Evolutionary conservation across 352 stramenopile species (phyloP).

Genomic region (Blastocystis sp.): DNA sequence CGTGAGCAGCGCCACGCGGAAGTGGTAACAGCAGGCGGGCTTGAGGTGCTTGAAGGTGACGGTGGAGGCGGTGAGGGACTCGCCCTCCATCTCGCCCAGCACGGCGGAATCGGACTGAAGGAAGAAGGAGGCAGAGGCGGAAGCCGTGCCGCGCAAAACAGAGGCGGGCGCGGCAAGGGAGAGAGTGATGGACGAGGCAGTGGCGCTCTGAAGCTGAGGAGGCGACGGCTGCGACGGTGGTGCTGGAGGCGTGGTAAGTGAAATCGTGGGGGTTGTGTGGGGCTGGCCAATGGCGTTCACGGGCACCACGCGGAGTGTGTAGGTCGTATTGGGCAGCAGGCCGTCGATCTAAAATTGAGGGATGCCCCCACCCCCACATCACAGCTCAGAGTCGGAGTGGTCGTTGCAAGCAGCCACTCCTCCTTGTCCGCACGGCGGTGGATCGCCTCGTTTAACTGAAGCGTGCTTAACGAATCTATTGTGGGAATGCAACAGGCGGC

Average conservation of each 20-base stretch:
- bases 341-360: conserved; percentile 31
- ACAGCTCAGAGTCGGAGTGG: not conserved
- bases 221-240: not conserved
- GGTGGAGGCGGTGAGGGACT: not conserved
- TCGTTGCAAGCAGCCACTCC: not conserved
- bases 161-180: not conserved
- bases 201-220: not conserved
- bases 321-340: conserved; percentile 28
- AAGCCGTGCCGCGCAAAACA: not conserved
- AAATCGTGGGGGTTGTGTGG: not conserved
- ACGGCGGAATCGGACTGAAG: not conserved
- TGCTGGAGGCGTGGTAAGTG: conserved; percentile 4
- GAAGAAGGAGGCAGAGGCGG: not conserved
- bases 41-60: not conserved
- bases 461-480: not conserved
- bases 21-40: conserved; percentile 42
- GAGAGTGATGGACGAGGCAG: conserved; percentile 1
- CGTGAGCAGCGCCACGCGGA: not conserved
- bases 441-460: not conserved
- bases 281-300: conserved; percentile 24
- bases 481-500: not conserved
- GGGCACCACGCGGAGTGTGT: conserved; percentile 34
- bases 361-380: not conserved
- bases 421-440: conserved; percentile 19
- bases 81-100: not conserved